Evolutionary conservation across 345 rosid genomes (phyloP).

Genomic region (Acer negundo): DNA sequence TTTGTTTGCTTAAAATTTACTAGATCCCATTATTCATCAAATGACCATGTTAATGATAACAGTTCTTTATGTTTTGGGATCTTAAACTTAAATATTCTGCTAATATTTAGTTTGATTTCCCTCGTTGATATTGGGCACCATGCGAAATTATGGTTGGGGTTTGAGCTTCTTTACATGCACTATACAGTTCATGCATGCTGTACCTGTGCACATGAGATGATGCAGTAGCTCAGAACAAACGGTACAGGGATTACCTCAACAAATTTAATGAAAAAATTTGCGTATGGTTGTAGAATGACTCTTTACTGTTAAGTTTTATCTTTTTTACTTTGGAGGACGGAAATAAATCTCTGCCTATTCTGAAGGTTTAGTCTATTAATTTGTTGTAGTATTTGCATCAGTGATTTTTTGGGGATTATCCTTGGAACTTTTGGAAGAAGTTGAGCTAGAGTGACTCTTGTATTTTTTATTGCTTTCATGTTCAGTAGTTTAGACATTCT

Average conservation of each 20-base stretch:
- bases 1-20: not conserved
- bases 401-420: not conserved
- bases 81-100: not conserved
- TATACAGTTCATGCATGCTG: not conserved
- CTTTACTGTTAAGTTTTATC: not conserved
- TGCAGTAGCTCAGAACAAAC: not conserved
- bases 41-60: not conserved
- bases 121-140: not conserved
- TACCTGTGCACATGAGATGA: not conserved
- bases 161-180: not conserved
- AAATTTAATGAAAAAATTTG: not conserved
- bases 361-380: too few relatives aligned
- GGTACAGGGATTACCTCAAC: not conserved
- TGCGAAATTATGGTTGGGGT: not conserved
- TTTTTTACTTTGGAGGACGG: not conserved
- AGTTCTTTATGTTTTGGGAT: not conserved
- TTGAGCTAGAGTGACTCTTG: constrained; percentile 3
- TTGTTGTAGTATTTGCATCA: not conserved
- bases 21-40: not conserved
- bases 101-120: not conserved
- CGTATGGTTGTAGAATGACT: not conserved
- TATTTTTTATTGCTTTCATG: not conserved
- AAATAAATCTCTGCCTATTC: not conserved
- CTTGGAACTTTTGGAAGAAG: not conserved
- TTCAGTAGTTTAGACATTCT: not conserved